A percentile compares a stretch with the other conserved stretches of the same genome.
Evolutionary conservation across 345 rosid genomes (phyloP).

Genomic region (Anastatica hierochuntica): DNA sequence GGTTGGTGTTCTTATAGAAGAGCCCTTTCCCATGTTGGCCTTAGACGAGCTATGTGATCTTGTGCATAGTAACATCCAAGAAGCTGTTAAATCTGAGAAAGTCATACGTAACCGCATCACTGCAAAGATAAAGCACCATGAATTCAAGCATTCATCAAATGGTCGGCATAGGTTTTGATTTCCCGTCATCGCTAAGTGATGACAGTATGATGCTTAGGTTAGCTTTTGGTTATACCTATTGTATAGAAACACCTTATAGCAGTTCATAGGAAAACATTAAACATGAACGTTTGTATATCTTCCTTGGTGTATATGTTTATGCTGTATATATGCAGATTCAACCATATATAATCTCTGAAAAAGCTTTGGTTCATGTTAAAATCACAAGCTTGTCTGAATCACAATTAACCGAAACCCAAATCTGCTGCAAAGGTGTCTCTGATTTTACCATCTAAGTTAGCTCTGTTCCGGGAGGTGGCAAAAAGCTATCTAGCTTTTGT

Average conservation of each 20-base stretch:
- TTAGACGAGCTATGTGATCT: constrained; percentile 66
- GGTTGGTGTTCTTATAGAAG: constrained; percentile 98
- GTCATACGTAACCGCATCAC: constrained; percentile 38
- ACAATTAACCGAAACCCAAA: too few species aligned
- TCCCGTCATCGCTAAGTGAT: too few species aligned
- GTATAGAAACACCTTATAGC: constrained; percentile 18
- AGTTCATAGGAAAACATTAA: constrained; percentile 9
- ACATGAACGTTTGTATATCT: constrained; percentile 10
- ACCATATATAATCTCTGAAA: too few species aligned
- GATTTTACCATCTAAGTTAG: not conserved
- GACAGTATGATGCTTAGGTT: constrained; percentile 16
- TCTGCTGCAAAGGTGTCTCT: too few species aligned
- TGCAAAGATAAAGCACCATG: constrained; percentile 34
- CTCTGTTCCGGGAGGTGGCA: not conserved
- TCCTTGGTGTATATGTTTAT: too few species aligned
- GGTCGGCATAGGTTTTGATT: constrained; percentile 54
- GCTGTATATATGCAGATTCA: not conserved
- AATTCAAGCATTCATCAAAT: constrained; percentile 47
- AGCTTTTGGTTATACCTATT: constrained; percentile 7
- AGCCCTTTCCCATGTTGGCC: constrained; percentile 87
- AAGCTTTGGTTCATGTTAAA: too few species aligned
- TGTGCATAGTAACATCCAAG: constrained; percentile 41
- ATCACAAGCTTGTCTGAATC: too few species aligned
- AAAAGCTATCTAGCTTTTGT: constrained; percentile 28
- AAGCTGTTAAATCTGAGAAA: constrained; percentile 49